phyloP scores from a whole-genome alignment of 2,329 filamentous ascomycete genomes.

The Pyricularia pennisetigena region DNA sequence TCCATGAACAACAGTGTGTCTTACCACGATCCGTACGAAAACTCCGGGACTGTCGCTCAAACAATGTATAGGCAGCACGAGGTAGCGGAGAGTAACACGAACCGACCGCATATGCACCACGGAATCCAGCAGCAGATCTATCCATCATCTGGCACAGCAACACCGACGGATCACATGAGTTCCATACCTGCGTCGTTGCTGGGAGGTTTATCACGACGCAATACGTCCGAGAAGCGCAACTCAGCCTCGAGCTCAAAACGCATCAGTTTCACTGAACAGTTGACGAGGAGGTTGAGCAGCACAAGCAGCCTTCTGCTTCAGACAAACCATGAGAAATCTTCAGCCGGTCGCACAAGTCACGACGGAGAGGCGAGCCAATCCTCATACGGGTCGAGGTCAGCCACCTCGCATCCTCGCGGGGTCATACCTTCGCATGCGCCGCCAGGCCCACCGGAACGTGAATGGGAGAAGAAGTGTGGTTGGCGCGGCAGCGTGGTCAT shows the following conservation, averaged over 20 bases:
- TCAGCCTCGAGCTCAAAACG: slow-evolving; percentile 46
- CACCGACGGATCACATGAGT: slow-evolving; percentile 22
- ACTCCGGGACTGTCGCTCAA: slow-evolving; percentile 30
- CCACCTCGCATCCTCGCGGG: slow-evolving; percentile 6
- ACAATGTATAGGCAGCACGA: slow-evolving; percentile 40
- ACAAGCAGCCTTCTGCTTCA: slow-evolving; percentile 50
- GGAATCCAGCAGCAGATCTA: neutral
- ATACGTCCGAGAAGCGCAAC: slow-evolving; percentile 33
- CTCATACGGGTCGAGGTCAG: neutral
- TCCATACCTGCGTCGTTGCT: slow-evolving; percentile 1
- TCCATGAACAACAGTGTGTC: slow-evolving; percentile 16
- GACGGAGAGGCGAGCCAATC: slow-evolving; percentile 15
- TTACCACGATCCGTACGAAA: slow-evolving; percentile 36
- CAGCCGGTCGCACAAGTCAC: slow-evolving; percentile 22
- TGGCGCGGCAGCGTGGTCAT: slow-evolving; percentile 50
- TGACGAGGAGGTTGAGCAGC: slow-evolving; percentile 49
- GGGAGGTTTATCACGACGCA: slow-evolving; percentile 6
- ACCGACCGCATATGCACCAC: neutral
- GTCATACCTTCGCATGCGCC: slow-evolving; percentile 19
- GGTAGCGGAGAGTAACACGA: slow-evolving; percentile 16
- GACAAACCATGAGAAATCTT: slow-evolving; percentile 35
- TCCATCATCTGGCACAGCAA: neutral
- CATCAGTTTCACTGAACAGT: slow-evolving; percentile 47
- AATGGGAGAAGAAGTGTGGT: slow-evolving; percentile 29
- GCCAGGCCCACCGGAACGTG: slow-evolving; percentile 22